phyloP scores from a whole-genome alignment of 352 stramenopile species.

The Pythium periplocum region DNA sequence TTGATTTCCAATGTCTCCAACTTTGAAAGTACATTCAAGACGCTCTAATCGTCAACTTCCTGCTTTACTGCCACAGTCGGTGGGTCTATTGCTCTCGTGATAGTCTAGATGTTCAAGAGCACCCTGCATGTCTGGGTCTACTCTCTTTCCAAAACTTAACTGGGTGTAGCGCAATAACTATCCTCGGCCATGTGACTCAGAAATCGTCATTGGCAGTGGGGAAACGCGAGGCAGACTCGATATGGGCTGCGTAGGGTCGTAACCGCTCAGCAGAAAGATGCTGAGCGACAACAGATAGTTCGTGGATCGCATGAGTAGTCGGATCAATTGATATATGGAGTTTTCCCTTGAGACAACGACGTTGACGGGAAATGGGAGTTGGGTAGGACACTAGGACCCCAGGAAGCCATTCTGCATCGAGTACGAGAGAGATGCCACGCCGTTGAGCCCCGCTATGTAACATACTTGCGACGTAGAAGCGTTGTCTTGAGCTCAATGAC shows the following conservation, averaged over 20 bases:
- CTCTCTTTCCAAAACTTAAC: no score
- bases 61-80: no score
- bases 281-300: conserved; percentile 42
- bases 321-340: conserved; percentile 26
- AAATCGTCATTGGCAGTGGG: neutral
- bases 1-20: no score
- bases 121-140: no score
- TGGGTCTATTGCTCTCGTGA: no score
- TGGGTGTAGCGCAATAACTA: no score
- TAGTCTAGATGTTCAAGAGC: no score
- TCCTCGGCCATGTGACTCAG: neutral
- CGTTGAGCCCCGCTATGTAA: conserved; percentile 32
- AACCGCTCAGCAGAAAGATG: conserved; percentile 25
- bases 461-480: conserved; percentile 23
- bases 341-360: conserved; percentile 42
- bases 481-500: neutral
- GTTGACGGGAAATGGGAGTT: conserved; percentile 28
- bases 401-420: conserved; percentile 46
- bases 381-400: conserved; percentile 41
- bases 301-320: conserved; percentile 18
- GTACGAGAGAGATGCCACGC: conserved; percentile 7
- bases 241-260: conserved; percentile 38
- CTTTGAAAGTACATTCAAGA: no score
- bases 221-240: conserved; percentile 35
- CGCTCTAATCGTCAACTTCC: no score